phyloP scores from a whole-genome alignment of 192 early-diverging fungal genomes.

The Paraglomus brasilianum region DNA sequence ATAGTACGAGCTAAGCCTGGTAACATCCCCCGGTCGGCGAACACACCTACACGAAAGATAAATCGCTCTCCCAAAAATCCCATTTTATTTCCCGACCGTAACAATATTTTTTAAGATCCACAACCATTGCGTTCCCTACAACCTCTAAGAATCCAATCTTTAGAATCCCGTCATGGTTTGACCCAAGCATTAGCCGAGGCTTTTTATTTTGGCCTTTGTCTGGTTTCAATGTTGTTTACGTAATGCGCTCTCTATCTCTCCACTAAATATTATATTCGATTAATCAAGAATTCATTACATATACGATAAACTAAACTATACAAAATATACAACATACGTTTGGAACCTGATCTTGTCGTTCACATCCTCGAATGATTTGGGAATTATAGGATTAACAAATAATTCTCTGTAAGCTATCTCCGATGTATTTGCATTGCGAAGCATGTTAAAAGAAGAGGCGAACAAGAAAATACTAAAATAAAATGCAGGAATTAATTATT shows the following conservation, averaged over 20 bases:
- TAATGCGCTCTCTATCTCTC: constrained; percentile 21
- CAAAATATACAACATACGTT: constrained; percentile 14
- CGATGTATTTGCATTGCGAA: constrained; percentile 21
- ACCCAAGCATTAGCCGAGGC: constrained; percentile 12
- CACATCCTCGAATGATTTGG: constrained; percentile 19
- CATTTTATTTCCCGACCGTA: too few relatives aligned
- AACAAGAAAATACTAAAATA: constrained; percentile 21
- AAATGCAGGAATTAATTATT: constrained; percentile 20
- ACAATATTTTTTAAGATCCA: constrained; percentile 14
- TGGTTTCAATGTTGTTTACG: constrained; percentile 23
- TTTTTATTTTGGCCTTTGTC: constrained; percentile 21
- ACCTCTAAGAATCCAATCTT: constrained; percentile 27
- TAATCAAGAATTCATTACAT: constrained; percentile 22
- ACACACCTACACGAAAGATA: too few relatives aligned
- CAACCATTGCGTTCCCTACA: constrained; percentile 6
- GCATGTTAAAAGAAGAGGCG: constrained; percentile 11
- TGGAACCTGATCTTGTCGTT: constrained; percentile 26
- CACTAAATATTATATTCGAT: constrained; percentile 28
- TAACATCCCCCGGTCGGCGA: too few relatives aligned
- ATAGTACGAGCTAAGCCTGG: too few relatives aligned
- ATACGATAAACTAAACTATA: not conserved
- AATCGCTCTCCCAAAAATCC: too few relatives aligned
- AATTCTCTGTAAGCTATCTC: constrained; percentile 27
- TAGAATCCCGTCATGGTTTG: constrained; percentile 24
- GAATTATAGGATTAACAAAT: constrained; percentile 29